A percentile compares a stretch with the other conserved stretches of the same genome.
Evolutionary conservation across 202 grass and related monocot genomes (phyloP).

Genomic region (Bolboschoenoplectus hybrid): DNA sequence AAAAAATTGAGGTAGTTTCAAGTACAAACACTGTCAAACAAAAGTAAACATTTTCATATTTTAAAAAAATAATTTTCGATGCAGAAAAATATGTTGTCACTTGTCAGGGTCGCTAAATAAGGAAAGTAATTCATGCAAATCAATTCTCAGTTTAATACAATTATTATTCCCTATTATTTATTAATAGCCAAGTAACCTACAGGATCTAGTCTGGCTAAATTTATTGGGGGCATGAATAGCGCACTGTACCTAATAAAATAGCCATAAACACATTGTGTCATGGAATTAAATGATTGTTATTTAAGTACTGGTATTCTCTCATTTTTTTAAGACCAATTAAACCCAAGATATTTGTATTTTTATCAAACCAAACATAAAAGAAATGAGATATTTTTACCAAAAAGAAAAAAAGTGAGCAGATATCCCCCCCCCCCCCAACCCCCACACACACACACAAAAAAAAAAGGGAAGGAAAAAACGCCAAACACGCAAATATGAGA

Average conservation of each 20-base stretch:
- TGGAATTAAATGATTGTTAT: neutral
- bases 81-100: neutral
- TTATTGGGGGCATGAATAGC: conserved; percentile 7
- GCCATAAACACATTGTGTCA: neutral
- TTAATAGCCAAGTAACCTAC: neutral
- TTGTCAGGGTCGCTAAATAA: neutral
- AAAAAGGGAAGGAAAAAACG: too few relatives aligned
- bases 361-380: neutral
- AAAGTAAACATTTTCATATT: neutral
- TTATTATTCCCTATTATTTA: neutral
- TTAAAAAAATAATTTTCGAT: conserved; percentile 10
- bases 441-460: too few relatives aligned
- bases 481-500: neutral
- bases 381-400: neutral
- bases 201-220: conserved; percentile 1
- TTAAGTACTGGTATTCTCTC: conserved; percentile 9
- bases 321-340: neutral
- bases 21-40: neutral
- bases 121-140: neutral
- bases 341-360: neutral
- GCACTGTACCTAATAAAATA: neutral
- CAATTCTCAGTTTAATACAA: neutral
- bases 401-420: neutral
- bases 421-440: too few relatives aligned
- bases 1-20: conserved; percentile 24